These are phyloP conservation scores for Mucor velutinosus DNA, from an alignment of 371 early-diverging fungal species.

Conservation along the genomic window DNA sequence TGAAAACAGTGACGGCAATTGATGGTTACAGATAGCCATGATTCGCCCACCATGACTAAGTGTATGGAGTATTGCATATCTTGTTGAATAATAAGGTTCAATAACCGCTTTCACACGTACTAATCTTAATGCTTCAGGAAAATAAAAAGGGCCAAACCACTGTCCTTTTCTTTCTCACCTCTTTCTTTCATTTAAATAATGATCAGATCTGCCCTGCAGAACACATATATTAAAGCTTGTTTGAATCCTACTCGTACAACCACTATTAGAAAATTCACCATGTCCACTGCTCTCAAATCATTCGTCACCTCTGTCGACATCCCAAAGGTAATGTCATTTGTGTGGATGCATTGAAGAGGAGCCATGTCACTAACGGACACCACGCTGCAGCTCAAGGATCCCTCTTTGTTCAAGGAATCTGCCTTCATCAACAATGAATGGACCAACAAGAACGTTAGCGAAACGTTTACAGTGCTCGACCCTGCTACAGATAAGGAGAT, in stretches of 20 bases:
- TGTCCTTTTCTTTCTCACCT: background rate
- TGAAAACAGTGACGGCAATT: background rate
- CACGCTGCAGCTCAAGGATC: slow-evolving; percentile 53
- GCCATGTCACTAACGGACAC: background rate
- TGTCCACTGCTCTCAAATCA: slow-evolving; percentile 10
- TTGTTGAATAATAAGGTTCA: slow-evolving; percentile 16
- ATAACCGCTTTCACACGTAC: slow-evolving; percentile 13
- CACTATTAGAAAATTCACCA: slow-evolving; percentile 14
- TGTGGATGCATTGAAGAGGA: background rate
- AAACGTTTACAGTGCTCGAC: slow-evolving; percentile 60
- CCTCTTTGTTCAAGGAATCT: slow-evolving; percentile 47
- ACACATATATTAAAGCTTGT: slow-evolving; percentile 36
- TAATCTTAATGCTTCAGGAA: background rate
- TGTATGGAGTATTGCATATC: background rate
- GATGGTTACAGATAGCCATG: background rate
- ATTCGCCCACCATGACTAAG: slow-evolving; percentile 1
- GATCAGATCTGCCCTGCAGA: slow-evolving; percentile 30
- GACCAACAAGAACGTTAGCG: slow-evolving; percentile 42
- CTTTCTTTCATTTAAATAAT: slow-evolving; percentile 14
- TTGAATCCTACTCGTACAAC: slow-evolving; percentile 25
- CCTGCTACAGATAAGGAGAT: slow-evolving; percentile 73
- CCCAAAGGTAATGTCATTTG: slow-evolving; percentile 35
- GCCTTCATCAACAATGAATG: slow-evolving; percentile 64
- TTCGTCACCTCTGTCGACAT: slow-evolving; percentile 28
- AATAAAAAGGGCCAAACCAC: background rate